Conservation (phyloP, 192 early-diverging fungal species). For the Coemansia sp. region DNA sequence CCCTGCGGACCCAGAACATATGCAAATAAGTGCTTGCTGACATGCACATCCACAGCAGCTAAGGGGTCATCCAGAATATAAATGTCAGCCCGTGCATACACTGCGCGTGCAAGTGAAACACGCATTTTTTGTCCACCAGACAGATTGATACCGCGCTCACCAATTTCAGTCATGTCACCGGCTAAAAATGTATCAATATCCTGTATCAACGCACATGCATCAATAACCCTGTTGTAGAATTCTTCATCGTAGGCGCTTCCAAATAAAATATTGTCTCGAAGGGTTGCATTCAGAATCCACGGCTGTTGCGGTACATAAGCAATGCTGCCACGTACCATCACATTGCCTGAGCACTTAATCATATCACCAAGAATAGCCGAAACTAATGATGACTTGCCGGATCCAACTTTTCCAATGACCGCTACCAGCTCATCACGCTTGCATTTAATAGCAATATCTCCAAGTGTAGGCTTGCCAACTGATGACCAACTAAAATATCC, state of each 20-base stretch:
- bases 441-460: slow-evolving; percentile 41
- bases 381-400: slow-evolving; percentile 63
- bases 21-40: slow-evolving; percentile 58
- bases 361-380: slow-evolving; percentile 63
- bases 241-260: slow-evolving; percentile 55
- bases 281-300: slow-evolving; percentile 58
- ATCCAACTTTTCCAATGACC: slow-evolving; percentile 62
- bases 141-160: slow-evolving; percentile 21
- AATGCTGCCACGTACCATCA: slow-evolving; percentile 29
- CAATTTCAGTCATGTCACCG: slow-evolving; percentile 43
- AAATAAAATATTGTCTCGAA: slow-evolving; percentile 67
- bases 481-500: slow-evolving; percentile 57
- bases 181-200: slow-evolving; percentile 58
- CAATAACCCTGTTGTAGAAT: slow-evolving; percentile 56
- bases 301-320: slow-evolving; percentile 62
- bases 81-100: slow-evolving; percentile 61
- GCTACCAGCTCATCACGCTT: slow-evolving; percentile 54
- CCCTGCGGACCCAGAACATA: slow-evolving; percentile 52
- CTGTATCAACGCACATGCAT: slow-evolving; percentile 54
- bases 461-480: slow-evolving; percentile 18
- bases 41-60: slow-evolving; percentile 64
- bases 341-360: slow-evolving; percentile 32
- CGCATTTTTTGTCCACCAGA: slow-evolving; percentile 17
- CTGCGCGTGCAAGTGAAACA: slow-evolving; percentile 44
- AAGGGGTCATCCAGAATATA: slow-evolving; percentile 72